Conservation (phyloP, 306 rosid species). For the Arachis hypogaea region DNA sequence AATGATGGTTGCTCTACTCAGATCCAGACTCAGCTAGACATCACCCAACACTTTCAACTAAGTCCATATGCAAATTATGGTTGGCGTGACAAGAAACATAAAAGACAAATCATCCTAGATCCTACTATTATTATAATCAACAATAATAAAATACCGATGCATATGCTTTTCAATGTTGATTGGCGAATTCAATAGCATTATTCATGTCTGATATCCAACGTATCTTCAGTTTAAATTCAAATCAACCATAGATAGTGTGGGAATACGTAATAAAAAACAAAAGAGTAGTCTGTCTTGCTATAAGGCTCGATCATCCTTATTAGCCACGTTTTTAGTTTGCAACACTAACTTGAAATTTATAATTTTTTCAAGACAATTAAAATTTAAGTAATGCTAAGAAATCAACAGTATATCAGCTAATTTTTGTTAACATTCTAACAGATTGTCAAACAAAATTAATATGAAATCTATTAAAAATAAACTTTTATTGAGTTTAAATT, state of each 20-base stretch:
- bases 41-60: constrained; percentile 24
- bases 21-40: background rate
- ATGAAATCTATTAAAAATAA: too few relatives aligned
- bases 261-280: background rate
- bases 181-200: background rate
- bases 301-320: constrained; percentile 4
- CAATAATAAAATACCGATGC: background rate
- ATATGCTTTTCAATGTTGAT: constrained; percentile 8
- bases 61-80: constrained; percentile 31
- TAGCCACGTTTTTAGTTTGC: background rate
- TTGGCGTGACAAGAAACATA: constrained; percentile 27
- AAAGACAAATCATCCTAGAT: constrained; percentile 30
- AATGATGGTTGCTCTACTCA: constrained; percentile 4
- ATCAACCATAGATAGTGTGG: background rate
- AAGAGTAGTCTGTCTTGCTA: background rate
- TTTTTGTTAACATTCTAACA: too few relatives aligned
- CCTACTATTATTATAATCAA: background rate
- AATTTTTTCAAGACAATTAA: too few relatives aligned
- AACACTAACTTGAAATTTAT: too few relatives aligned
- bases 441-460: too few relatives aligned
- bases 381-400: too few relatives aligned
- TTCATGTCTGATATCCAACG: constrained; percentile 9
- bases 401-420: too few relatives aligned
- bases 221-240: constrained; percentile 15
- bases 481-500: too few relatives aligned